A percentile compares a stretch with the other conserved stretches of the same genome.
These are phyloP conservation scores for Spathaspora passalidarum DNA, from an alignment of 805 yeast genomes.

Conservation along the genomic window DNA sequence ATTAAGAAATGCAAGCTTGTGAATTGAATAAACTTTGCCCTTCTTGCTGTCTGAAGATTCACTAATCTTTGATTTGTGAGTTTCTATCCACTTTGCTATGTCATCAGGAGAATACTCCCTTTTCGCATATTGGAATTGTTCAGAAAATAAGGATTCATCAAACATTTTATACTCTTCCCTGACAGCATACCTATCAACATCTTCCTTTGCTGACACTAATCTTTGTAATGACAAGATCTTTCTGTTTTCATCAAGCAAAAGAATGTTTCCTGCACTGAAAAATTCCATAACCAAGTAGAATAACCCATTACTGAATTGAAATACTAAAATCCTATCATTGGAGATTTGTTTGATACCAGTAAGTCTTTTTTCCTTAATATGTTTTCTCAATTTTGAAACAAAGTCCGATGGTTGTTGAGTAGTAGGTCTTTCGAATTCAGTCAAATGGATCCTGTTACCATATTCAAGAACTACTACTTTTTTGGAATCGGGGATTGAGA, in stretches of 20 bases:
- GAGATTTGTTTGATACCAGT: constrained; percentile 71
- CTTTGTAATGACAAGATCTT: constrained; percentile 75
- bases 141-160: constrained; percentile 46
- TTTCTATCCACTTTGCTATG: constrained; percentile 38
- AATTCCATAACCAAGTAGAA: constrained; percentile 81
- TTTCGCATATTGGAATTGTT: constrained; percentile 10
- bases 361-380: constrained; percentile 74
- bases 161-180: constrained; percentile 69
- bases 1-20: constrained; percentile 64
- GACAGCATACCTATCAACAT: constrained; percentile 63
- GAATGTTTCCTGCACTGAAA: constrained; percentile 91
- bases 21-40: constrained; percentile 55
- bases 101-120: constrained; percentile 24
- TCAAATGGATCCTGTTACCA: constrained; percentile 76
- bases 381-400: constrained; percentile 82
- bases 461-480: constrained; percentile 75
- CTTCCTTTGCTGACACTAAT: constrained; percentile 70
- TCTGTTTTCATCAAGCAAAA: constrained; percentile 66
- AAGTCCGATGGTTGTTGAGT: constrained; percentile 83
- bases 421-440: constrained; percentile 78
- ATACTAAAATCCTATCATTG: constrained; percentile 77
- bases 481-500: constrained; percentile 80
- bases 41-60: constrained; percentile 25
- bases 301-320: constrained; percentile 81
- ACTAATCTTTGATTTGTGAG: constrained; percentile 26